Evolutionary conservation across 1,139 yeast species (phyloP), one percentile per base, ranked within the genome.

Genomic region (Keqinozyma sinolaborantium): DNA sequence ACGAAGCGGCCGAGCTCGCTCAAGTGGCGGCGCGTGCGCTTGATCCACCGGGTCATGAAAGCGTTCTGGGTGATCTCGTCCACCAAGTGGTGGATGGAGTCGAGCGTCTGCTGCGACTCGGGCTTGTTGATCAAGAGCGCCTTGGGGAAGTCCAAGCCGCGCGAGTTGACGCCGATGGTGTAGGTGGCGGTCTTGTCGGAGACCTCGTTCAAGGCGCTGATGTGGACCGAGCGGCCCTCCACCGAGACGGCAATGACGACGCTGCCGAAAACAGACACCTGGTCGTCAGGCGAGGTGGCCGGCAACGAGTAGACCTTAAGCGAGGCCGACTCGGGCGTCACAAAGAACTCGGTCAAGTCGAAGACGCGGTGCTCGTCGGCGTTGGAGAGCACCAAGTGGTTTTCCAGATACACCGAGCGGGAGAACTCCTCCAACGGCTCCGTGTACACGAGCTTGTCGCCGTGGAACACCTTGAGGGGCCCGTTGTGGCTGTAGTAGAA

Each of bases 11-110:
- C 71, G 15, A 68, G 44, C 30, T 62, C 68, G 9, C 48, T 35
- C 42, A 64, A 53, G 36, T 68, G 74, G 35, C 69, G 53, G 27
- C 44, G 41, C 14, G 51, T 39, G 44, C 73, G 50, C 25, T 45
- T 47, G 6, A 58, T 18, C 64, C 66, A 61, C 20, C 61, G 51
- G 4, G 44, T 27, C 8, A 61, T 28, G 6, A 60, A 40, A 16
- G 54, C 50, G 14, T 50, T 44, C 23, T 52, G 41, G 8, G 49
- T 46, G 6, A 53, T 42, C 25, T 62, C 64, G 23, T 62, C 60
- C 23, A 61, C 51, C 24, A 64, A 42, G 31, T 57, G 58, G 30
- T 60, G 58, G 8, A 52, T 60, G 29, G 56, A 56, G 30, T 53
- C 57, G 21, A 58, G 45, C 0, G 57, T 43, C 13, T 37, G 45